Evolutionary conservation across 495 filamentous ascomycete species (phyloP).

Genomic region (Cryomyces minteri): DNA sequence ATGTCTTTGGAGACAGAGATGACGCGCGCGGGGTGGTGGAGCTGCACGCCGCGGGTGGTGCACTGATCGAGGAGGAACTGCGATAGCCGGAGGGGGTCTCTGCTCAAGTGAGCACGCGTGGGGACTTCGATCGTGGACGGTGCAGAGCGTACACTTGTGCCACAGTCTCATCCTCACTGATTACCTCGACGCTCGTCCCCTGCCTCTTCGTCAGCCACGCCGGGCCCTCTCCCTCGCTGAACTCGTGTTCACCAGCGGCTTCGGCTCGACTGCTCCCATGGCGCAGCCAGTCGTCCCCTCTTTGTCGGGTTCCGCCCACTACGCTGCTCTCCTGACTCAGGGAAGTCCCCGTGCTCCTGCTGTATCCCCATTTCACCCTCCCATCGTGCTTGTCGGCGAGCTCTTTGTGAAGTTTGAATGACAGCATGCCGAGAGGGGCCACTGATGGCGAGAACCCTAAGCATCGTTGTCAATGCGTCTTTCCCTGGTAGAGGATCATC

Average conservation of each 20-base stretch:
- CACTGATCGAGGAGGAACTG: slow-evolving; percentile 42
- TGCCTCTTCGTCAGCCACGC: slow-evolving; percentile 38
- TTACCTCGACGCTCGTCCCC: slow-evolving; percentile 36
- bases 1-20: slow-evolving; percentile 31
- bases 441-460: slow-evolving; percentile 26
- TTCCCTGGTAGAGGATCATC: not conserved
- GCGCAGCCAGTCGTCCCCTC: slow-evolving; percentile 33
- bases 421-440: slow-evolving; percentile 40
- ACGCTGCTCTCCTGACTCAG: slow-evolving; percentile 29
- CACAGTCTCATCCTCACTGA: slow-evolving; percentile 40
- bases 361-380: slow-evolving; percentile 48
- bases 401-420: slow-evolving; percentile 46
- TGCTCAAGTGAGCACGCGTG: slow-evolving; percentile 8
- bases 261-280: slow-evolving; percentile 44
- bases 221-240: slow-evolving; percentile 21
- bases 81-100: slow-evolving; percentile 42
- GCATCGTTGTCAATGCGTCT: not conserved
- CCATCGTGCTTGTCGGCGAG: slow-evolving; percentile 41
- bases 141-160: slow-evolving; percentile 41
- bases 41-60: slow-evolving; percentile 36
- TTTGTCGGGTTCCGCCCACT: slow-evolving; percentile 12
- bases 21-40: slow-evolving; percentile 46
- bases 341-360: slow-evolving; percentile 34
- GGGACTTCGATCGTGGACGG: not conserved
- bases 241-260: slow-evolving; percentile 24